Conservation (phyloP, 371 early-diverging fungal species). For the Circinella umbellata region DNA sequence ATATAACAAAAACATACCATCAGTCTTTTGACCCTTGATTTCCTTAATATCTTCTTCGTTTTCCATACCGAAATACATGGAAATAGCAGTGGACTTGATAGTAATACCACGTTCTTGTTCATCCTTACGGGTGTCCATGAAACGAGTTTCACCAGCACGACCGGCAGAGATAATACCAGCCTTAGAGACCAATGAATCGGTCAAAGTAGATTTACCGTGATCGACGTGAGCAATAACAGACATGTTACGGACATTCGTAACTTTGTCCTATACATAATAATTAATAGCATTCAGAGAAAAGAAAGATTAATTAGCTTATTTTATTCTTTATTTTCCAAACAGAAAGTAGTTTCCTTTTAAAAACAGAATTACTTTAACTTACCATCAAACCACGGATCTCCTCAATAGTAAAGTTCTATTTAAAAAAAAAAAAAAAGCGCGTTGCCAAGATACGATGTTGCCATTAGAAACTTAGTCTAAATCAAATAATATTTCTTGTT, state of each 20-base stretch:
- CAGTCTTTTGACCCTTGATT: constrained; percentile 84
- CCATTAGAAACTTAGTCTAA: not conserved
- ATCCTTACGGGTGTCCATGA: constrained; percentile 97
- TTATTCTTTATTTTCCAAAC: too few species aligned
- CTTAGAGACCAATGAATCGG: constrained; percentile 97
- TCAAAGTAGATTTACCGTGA: constrained; percentile 94
- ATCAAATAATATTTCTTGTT: too few species aligned
- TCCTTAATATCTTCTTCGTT: constrained; percentile 79
- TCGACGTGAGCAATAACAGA: constrained; percentile 99
- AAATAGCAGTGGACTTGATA: constrained; percentile 99
- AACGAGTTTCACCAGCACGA: constrained; percentile 95
- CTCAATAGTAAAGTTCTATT: constrained; percentile 25
- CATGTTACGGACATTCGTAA: constrained; percentile 98
- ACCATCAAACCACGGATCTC: constrained; percentile 26
- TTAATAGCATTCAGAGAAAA: not conserved
- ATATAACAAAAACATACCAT: too few species aligned
- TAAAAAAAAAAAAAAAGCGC: not conserved
- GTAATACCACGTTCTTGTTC: constrained; percentile 99
- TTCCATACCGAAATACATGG: constrained; percentile 95
- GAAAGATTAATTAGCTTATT: not conserved
- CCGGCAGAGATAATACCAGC: constrained; percentile 97
- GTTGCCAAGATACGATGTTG: not conserved
- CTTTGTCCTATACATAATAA: constrained; percentile 21
- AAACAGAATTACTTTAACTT: constrained; percentile 1
- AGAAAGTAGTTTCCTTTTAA: not conserved